These are phyloP conservation scores for Boletus insuetus DNA, from an alignment of 768 basidiomycete species.

Conservation along the genomic window DNA sequence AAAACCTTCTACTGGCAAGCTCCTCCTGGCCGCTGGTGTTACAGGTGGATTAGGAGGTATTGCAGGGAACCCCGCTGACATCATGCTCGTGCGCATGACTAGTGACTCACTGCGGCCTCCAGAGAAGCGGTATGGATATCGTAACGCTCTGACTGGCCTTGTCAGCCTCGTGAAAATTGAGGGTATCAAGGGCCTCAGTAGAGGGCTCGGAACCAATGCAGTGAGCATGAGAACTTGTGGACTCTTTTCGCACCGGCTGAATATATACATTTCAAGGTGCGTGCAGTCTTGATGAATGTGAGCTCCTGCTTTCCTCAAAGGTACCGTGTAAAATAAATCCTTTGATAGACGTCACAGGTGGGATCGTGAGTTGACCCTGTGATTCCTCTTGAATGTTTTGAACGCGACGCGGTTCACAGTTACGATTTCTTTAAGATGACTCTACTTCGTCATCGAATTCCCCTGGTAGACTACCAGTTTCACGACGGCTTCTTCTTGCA, in stretches of 20 bases:
- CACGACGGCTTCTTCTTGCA: slow-evolving; percentile 68
- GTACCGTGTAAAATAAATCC: slow-evolving; percentile 1
- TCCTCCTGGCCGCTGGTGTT: slow-evolving; percentile 62
- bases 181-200: slow-evolving; percentile 61
- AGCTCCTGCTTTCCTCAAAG: slow-evolving; percentile 18
- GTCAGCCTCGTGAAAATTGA: slow-evolving; percentile 62
- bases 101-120: slow-evolving; percentile 76
- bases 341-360: slow-evolving; percentile 68
- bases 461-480: slow-evolving; percentile 58
- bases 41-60: slow-evolving; percentile 83
- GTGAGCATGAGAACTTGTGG: slow-evolving; percentile 38
- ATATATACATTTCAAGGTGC: slow-evolving; percentile 35
- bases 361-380: slow-evolving; percentile 60
- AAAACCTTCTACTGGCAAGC: slow-evolving; percentile 49
- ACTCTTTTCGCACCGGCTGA: background rate
- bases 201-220: slow-evolving; percentile 78
- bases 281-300: slow-evolving; percentile 78
- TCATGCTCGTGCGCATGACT: slow-evolving; percentile 82
- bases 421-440: slow-evolving; percentile 75
- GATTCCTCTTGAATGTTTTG: background rate
- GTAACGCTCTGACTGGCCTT: slow-evolving; percentile 77
- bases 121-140: slow-evolving; percentile 73
- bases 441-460: slow-evolving; percentile 51
- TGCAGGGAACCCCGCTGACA: slow-evolving; percentile 80
- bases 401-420: slow-evolving; percentile 34